Conservation (phyloP, 345 rosid species). For the Excoecaria agallocha region DNA sequence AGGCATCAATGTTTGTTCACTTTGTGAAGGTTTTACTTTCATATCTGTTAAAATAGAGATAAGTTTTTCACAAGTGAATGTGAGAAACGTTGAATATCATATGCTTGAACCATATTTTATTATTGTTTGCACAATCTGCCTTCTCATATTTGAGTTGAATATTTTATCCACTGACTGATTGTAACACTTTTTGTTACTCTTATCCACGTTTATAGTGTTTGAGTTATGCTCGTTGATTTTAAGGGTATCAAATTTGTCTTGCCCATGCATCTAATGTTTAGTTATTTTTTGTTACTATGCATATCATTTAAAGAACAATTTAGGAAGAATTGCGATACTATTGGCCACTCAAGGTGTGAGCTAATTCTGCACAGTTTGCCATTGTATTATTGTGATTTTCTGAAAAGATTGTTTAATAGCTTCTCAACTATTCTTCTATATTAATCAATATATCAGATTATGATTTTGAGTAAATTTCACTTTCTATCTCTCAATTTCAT, state of each 20-base stretch:
- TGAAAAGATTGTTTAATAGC: not conserved
- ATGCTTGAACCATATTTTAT: not conserved
- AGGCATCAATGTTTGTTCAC: not conserved
- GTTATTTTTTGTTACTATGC: not conserved
- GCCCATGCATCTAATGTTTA: not conserved
- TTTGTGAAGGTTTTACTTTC: not conserved
- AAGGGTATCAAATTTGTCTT: not conserved
- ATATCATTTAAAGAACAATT: not conserved
- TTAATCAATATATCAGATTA: not conserved
- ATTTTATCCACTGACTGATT: not conserved
- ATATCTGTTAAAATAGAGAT: not conserved
- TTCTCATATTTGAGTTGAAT: not conserved
- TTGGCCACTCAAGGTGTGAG: not conserved
- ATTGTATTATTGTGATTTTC: not conserved
- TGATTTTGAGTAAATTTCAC: too few species aligned
- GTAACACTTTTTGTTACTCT: not conserved
- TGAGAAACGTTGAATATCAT: not conserved
- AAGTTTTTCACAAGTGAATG: not conserved
- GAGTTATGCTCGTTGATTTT: slow-evolving; percentile 40
- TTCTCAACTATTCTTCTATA: not conserved
- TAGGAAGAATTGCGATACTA: not conserved
- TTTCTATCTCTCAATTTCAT: too few species aligned
- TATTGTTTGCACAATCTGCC: not conserved
- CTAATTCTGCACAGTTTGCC: slow-evolving; percentile 1
- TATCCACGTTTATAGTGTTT: not conserved